A percentile compares a stretch with the other conserved stretches of the same genome.
Conservation (phyloP, 768 basidiomycete genomes). For the Crucibulum laeve region DNA sequence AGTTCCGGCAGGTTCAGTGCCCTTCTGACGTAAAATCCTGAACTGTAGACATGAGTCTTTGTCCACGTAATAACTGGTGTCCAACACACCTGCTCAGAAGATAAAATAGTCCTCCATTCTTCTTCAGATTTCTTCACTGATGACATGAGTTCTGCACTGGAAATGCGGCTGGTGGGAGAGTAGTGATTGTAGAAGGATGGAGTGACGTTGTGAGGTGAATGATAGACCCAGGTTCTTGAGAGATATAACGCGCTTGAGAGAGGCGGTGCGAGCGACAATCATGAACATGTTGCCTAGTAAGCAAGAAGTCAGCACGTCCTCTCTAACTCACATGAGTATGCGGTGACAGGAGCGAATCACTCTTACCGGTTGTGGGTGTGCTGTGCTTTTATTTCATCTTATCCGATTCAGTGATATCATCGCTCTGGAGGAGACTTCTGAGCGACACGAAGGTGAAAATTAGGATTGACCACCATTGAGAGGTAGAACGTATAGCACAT, state of each 20-base stretch:
- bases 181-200: neutral
- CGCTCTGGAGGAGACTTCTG: no score
- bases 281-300: no score
- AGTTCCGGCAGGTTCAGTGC: slow-evolving; percentile 75
- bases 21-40: slow-evolving; percentile 79
- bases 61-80: neutral
- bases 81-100: slow-evolving; percentile 68
- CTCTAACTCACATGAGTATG: no score
- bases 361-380: no score
- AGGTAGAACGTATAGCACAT: no score
- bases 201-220: neutral
- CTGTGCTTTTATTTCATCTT: no score
- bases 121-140: slow-evolving; percentile 51
- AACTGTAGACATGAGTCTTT: slow-evolving; percentile 48
- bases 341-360: no score
- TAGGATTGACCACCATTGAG: no score
- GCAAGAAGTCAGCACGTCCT: no score
- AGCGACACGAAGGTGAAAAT: no score
- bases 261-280: no score
- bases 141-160: slow-evolving; percentile 30
- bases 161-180: neutral
- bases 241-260: neutral
- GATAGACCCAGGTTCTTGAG: neutral
- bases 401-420: no score
- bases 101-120: slow-evolving; percentile 83